A percentile compares a stretch with the other conserved stretches of the same genome.
Evolutionary conservation across 2,329 filamentous ascomycete genomes (phyloP).

Genomic region (Neopestalotiopsis sp.): DNA sequence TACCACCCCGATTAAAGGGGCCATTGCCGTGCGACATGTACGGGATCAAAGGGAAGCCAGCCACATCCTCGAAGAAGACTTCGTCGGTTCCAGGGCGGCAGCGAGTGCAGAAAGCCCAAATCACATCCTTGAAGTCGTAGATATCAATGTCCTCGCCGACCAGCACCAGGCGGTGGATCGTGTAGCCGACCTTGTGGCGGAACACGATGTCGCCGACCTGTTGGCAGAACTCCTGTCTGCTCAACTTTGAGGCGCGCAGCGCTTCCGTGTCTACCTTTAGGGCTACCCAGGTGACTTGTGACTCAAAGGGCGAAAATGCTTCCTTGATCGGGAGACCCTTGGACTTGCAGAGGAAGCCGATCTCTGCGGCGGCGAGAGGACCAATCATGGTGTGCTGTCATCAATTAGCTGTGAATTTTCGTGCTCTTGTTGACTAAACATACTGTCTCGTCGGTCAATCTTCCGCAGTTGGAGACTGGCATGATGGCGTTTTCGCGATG

Average conservation of each 20-base stretch:
- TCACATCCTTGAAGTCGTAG: constrained; percentile 49
- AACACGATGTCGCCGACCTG: constrained; percentile 49
- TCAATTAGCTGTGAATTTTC: too few species aligned
- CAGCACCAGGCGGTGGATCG: constrained; percentile 49
- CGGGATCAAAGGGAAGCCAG: constrained; percentile 48
- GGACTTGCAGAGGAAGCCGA: constrained; percentile 40
- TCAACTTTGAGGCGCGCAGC: constrained; percentile 60
- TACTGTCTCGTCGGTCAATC: constrained; percentile 46
- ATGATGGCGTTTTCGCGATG: constrained; percentile 52
- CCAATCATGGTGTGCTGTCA: constrained; percentile 14
- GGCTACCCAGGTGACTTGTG: constrained; percentile 52
- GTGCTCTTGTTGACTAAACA: neutral
- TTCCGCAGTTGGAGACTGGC: constrained; percentile 46
- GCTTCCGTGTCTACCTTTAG: constrained; percentile 62
- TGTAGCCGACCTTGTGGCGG: constrained; percentile 45
- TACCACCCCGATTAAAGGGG: constrained; percentile 41
- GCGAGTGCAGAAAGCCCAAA: constrained; percentile 53
- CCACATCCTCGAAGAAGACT: constrained; percentile 48
- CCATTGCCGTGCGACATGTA: constrained; percentile 50
- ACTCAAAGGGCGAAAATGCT: constrained; percentile 48
- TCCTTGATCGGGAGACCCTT: constrained; percentile 48
- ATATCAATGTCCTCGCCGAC: constrained; percentile 56
- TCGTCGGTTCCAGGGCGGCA: constrained; percentile 51
- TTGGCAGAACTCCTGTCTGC: constrained; percentile 41
- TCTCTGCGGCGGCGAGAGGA: constrained; percentile 47